Percentiles rank a stretch among this genome's conserved stretches.
phyloP scores from a whole-genome alignment of 495 filamentous ascomycete genomes.

The Evansstolkia leycettana region DNA sequence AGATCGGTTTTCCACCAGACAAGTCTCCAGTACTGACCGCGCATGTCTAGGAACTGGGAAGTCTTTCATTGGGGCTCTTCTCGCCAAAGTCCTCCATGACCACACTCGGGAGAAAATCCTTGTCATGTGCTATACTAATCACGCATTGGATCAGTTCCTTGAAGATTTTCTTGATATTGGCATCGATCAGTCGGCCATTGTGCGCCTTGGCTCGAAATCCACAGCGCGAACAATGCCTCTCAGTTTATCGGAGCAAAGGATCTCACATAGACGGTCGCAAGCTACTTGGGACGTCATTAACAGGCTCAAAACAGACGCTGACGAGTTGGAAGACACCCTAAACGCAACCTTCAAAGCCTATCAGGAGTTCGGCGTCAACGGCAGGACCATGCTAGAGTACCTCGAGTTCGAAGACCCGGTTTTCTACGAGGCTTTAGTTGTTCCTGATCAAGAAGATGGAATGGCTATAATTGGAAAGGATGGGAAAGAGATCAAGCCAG shows the following conservation, averaged over 20 bases:
- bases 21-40: background rate
- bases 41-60: constrained; percentile 63
- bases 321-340: constrained; percentile 6
- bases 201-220: constrained; percentile 58
- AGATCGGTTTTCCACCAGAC: too few species aligned
- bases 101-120: constrained; percentile 42
- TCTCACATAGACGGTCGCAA: constrained; percentile 10
- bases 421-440: constrained; percentile 44
- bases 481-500: constrained; percentile 30
- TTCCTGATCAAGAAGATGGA: constrained; percentile 31
- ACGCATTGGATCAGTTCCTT: constrained; percentile 66
- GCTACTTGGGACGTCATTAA: constrained; percentile 29
- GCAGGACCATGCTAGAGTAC: constrained; percentile 39
- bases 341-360: constrained; percentile 13
- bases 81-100: constrained; percentile 47
- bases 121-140: constrained; percentile 56
- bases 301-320: constrained; percentile 15
- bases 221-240: constrained; percentile 36
- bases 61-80: constrained; percentile 59
- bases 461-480: constrained; percentile 32
- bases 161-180: constrained; percentile 56
- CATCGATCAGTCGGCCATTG: constrained; percentile 39
- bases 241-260: constrained; percentile 31
- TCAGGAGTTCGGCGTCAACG: constrained; percentile 4
- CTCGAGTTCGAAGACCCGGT: constrained; percentile 48